A percentile compares a stretch with the other conserved stretches of the same genome.
phyloP scores from a whole-genome alignment of 2,329 filamentous ascomycete species.

The Paecilomyces formosus region DNA sequence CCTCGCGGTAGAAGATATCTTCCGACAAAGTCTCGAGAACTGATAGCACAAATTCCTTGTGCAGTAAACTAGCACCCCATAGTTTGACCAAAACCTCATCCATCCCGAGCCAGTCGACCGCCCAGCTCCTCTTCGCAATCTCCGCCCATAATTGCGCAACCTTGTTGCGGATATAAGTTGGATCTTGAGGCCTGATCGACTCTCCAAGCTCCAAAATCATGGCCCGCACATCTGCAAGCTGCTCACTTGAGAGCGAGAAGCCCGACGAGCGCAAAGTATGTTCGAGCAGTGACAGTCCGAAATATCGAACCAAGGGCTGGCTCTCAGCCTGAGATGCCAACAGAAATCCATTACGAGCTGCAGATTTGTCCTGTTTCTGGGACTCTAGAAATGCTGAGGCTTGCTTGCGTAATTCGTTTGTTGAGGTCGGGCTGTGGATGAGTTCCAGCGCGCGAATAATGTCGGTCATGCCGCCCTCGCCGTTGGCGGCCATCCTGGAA shows the following conservation, averaged over 20 bases:
- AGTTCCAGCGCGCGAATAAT: slow-evolving; percentile 82
- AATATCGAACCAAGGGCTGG: slow-evolving; percentile 79
- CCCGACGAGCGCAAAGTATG: slow-evolving; percentile 82
- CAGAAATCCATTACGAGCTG: slow-evolving; percentile 75
- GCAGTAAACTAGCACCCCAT: slow-evolving; percentile 58
- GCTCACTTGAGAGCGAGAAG: slow-evolving; percentile 61
- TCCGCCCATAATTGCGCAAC: slow-evolving; percentile 92
- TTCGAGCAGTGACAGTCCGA: slow-evolving; percentile 85
- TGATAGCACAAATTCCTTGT: slow-evolving; percentile 81
- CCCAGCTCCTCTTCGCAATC: slow-evolving; percentile 88
- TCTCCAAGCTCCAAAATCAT: slow-evolving; percentile 77
- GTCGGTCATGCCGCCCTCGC: slow-evolving; percentile 31
- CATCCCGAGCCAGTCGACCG: slow-evolving; percentile 90
- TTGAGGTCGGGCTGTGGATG: slow-evolving; percentile 74
- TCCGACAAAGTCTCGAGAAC: slow-evolving; percentile 89
- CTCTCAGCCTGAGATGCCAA: slow-evolving; percentile 71
- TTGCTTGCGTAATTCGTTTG: slow-evolving; percentile 72
- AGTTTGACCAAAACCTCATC: slow-evolving; percentile 72
- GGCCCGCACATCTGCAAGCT: slow-evolving; percentile 60
- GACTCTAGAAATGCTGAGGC: slow-evolving; percentile 81
- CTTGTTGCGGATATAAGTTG: slow-evolving; percentile 83
- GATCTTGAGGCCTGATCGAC: slow-evolving; percentile 63
- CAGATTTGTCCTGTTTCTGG: slow-evolving; percentile 70
- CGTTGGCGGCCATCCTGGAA: slow-evolving; percentile 24
- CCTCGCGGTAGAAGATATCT: slow-evolving; percentile 87